phyloP scores from a whole-genome alignment of 306 rosid genomes.

The Sesbania bispinosa region DNA sequence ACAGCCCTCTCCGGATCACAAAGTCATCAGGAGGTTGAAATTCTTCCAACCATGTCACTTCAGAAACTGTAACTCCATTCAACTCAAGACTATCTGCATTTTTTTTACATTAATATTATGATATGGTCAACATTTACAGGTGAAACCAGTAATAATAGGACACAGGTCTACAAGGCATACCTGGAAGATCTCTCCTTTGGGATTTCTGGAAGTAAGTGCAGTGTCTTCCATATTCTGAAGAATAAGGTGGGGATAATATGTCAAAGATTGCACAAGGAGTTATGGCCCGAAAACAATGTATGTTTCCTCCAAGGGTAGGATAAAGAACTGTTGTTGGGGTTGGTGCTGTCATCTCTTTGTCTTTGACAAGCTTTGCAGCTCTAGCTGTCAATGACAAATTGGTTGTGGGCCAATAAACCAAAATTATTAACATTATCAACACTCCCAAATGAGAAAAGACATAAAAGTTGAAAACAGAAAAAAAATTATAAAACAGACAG shows the following conservation, averaged over 20 bases:
- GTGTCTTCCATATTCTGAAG: conserved; percentile 76
- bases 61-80: conserved; percentile 53
- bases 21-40: conserved; percentile 84
- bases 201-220: conserved; percentile 86
- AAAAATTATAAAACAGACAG: no score
- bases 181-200: conserved; percentile 63
- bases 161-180: no score
- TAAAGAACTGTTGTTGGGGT: conserved; percentile 76
- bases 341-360: conserved; percentile 78
- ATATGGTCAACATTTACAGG: neutral
- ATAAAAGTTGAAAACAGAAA: neutral
- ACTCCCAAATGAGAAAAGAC: neutral
- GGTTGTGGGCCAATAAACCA: neutral
- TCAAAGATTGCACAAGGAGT: conserved; percentile 97
- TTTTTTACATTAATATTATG: conserved; percentile 1
- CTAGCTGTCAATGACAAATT: conserved; percentile 56
- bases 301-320: conserved; percentile 90
- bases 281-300: conserved; percentile 78
- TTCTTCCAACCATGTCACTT: conserved; percentile 83
- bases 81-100: conserved; percentile 45
- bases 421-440: neutral
- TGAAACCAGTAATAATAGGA: no score
- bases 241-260: conserved; percentile 87
- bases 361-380: conserved; percentile 80
- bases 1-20: conserved; percentile 81